phyloP scores from a whole-genome alignment of 2,329 filamentous ascomycete species.

The Beauveria australis region DNA sequence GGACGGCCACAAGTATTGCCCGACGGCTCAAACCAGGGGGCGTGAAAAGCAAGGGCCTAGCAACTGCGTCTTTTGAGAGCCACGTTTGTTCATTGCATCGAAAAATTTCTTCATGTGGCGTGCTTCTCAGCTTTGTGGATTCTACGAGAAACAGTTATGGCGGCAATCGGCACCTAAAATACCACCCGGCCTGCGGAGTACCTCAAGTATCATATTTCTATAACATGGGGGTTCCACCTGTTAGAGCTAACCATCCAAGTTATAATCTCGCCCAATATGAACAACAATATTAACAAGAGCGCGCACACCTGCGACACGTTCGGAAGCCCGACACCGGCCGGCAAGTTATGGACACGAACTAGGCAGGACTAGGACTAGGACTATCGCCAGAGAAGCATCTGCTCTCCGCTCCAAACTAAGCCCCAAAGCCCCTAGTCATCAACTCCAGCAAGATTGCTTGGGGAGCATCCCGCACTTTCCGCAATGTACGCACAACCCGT shows the following conservation, averaged over 20 bases:
- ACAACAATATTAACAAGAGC: no score
- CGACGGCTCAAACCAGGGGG: not conserved
- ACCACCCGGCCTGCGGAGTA: not conserved
- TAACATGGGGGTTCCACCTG: not conserved
- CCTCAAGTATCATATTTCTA: not conserved
- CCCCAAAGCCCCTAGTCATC: no score
- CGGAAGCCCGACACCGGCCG: no score
- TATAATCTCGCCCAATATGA: not conserved
- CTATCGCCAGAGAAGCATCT: no score
- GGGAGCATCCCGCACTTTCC: no score
- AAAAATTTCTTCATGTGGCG: not conserved
- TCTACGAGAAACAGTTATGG: not conserved
- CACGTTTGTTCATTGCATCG: not conserved
- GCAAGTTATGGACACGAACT: no score
- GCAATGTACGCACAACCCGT: no score
- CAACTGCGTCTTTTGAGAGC: not conserved
- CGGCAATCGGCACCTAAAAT: not conserved
- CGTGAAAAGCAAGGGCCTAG: not conserved
- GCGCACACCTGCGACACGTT: no score
- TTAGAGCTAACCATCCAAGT: not conserved
- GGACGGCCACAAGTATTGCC: not conserved
- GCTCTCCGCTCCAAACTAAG: no score
- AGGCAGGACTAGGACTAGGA: no score
- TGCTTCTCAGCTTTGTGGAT: not conserved
- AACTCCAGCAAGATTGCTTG: no score